Percentiles rank a stretch among this genome's conserved stretches.
phyloP scores from a whole-genome alignment of 2,329 filamentous ascomycete species.

The Penicillium sp. region DNA sequence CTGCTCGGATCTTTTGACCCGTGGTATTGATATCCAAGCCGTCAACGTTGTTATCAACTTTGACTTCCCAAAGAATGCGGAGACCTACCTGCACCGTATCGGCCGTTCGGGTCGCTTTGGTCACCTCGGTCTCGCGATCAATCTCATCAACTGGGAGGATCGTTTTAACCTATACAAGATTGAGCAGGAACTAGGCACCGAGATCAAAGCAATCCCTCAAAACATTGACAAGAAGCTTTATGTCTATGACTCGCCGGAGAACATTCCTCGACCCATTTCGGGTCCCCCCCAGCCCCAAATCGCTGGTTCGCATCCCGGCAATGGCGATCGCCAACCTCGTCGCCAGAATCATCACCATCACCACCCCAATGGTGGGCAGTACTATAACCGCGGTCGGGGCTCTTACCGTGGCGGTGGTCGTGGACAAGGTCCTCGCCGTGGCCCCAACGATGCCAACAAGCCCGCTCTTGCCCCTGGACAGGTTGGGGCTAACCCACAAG shows the following conservation, averaged over 20 bases:
- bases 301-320: conserved; percentile 22
- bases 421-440: conserved; percentile 45
- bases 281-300: conserved; percentile 46
- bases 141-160: conserved; percentile 99
- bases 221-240: conserved; percentile 97
- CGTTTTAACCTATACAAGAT: conserved; percentile 99
- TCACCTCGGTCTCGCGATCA: conserved; percentile 95
- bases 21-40: conserved; percentile 98
- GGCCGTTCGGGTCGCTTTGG: conserved; percentile 96
- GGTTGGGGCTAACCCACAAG: conserved; percentile 29
- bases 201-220: conserved; percentile 93
- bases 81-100: conserved; percentile 97
- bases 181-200: conserved; percentile 92
- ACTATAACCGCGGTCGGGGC: conserved; percentile 41
- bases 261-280: conserved; percentile 79
- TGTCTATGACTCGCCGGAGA: conserved; percentile 95
- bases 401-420: conserved; percentile 46
- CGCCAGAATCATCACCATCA: conserved; percentile 39
- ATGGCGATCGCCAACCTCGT: conserved; percentile 32
- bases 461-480: conserved; percentile 29
- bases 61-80: conserved; percentile 98
- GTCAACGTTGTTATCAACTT: conserved; percentile 99
- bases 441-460: conserved; percentile 33
- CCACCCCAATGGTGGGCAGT: conserved; percentile 35
- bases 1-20: conserved; percentile 94